Conservation (phyloP, 2,329 filamentous ascomycete genomes). For the Penicillium capsulatum region DNA sequence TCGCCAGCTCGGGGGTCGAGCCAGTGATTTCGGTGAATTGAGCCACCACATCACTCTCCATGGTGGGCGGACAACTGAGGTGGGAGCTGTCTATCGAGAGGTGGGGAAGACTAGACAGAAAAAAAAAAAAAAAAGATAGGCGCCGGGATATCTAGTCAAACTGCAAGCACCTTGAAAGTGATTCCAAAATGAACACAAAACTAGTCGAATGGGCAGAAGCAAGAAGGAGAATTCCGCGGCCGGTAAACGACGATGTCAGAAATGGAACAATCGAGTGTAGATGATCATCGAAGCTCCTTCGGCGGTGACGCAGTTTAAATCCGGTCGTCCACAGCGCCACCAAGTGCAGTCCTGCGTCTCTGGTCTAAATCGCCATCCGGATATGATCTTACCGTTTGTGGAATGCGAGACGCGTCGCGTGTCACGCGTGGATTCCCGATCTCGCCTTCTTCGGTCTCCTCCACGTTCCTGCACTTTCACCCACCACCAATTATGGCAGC, state of each 20-base stretch:
- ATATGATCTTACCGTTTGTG: conserved; percentile 10
- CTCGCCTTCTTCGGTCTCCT: neutral
- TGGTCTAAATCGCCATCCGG: conserved; percentile 1
- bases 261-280: neutral
- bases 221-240: neutral
- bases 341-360: conserved; percentile 3
- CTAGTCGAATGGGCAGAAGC: conserved; percentile 14
- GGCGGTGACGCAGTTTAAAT: conserved; percentile 12
- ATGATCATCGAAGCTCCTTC: conserved; percentile 3
- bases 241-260: too few relatives aligned
- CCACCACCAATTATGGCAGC: conserved; percentile 35
- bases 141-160: neutral
- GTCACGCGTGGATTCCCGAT: conserved; percentile 1
- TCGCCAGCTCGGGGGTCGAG: conserved; percentile 67
- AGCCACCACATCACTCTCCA: conserved; percentile 67
- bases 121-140: conserved; percentile 6
- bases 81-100: conserved; percentile 1
- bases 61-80: conserved; percentile 33
- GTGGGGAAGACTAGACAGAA: conserved; percentile 4
- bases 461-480: conserved; percentile 11
- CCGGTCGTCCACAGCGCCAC: conserved; percentile 2
- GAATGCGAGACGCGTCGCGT: conserved; percentile 16
- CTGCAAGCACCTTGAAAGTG: too few relatives aligned
- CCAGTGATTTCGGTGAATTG: conserved; percentile 80
- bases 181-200: neutral